Conservation (phyloP, 306 rosid genomes). For the Parietaria judaica region DNA sequence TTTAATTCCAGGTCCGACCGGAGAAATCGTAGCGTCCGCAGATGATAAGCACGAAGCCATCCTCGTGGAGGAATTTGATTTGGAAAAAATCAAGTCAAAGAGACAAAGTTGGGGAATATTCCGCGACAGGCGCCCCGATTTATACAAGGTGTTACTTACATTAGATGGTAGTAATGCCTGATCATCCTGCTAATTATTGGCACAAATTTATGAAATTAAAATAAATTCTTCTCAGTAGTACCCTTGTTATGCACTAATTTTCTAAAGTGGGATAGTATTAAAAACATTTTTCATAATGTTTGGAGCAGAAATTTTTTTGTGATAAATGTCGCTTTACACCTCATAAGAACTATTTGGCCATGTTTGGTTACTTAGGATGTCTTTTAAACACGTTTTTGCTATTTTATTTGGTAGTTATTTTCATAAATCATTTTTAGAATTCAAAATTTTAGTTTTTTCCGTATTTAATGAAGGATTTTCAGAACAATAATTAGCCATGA, state of each 20-base stretch:
- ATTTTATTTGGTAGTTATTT: too few species aligned
- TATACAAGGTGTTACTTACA: constrained; percentile 80
- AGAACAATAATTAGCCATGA: too few species aligned
- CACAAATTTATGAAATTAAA: neutral
- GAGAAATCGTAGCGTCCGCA: constrained; percentile 79
- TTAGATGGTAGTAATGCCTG: constrained; percentile 36
- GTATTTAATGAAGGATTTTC: too few species aligned
- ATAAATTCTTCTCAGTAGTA: neutral
- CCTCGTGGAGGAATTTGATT: constrained; percentile 66
- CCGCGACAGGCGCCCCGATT: constrained; percentile 87
- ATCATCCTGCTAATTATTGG: constrained; percentile 12
- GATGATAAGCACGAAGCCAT: constrained; percentile 70
- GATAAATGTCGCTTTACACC: too few species aligned
- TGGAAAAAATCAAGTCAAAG: constrained; percentile 66
- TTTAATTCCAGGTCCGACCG: constrained; percentile 66
- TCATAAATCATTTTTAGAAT: too few species aligned
- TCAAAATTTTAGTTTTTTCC: too few species aligned
- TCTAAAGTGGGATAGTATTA: neutral
- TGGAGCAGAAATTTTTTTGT: too few species aligned
- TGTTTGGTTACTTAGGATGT: too few species aligned
- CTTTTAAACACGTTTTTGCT: too few species aligned
- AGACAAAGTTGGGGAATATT: constrained; percentile 85
- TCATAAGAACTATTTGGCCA: too few species aligned
- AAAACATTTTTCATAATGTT: too few species aligned
- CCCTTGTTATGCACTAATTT: constrained; percentile 12